These are phyloP conservation scores for Gamarada debralockiae DNA, from an alignment of 495 filamentous ascomycete genomes.

Conservation along the genomic window DNA sequence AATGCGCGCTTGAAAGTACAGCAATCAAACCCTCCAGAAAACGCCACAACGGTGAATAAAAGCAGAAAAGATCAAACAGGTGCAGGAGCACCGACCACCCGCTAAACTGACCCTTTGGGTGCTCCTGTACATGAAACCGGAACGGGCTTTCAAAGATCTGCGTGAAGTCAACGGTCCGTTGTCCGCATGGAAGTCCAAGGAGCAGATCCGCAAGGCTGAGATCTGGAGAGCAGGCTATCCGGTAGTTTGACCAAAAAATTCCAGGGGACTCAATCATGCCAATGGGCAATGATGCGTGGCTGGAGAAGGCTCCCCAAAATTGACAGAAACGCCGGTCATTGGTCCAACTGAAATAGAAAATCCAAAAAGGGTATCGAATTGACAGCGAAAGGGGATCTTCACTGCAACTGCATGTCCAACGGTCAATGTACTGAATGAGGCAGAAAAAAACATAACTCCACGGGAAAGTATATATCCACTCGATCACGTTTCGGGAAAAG, in stretches of 20 bases:
- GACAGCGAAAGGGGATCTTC: not conserved
- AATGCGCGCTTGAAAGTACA: constrained; percentile 1
- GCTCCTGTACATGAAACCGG: not conserved
- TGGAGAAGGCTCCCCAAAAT: not conserved
- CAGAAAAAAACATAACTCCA: not conserved
- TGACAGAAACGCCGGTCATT: not conserved
- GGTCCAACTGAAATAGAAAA: not conserved
- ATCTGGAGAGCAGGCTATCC: too few species aligned
- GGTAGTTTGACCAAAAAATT: too few species aligned
- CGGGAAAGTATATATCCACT: constrained; percentile 1
- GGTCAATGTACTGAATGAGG: not conserved
- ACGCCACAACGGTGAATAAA: constrained; percentile 6
- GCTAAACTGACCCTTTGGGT: not conserved
- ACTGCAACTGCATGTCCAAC: not conserved
- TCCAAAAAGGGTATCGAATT: not conserved
- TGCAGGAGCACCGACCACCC: not conserved
- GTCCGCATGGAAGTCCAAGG: too few species aligned
- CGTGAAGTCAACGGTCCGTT: too few species aligned
- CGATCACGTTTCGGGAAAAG: too few species aligned
- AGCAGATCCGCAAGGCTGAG: too few species aligned
- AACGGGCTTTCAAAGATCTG: not conserved
- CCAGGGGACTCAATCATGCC: too few species aligned
- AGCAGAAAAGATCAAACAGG: not conserved
- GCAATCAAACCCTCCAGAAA: not conserved
- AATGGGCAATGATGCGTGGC: too few species aligned